A percentile compares a stretch with the other conserved stretches of the same genome.
These are phyloP conservation scores for Austroboletus novae-zelandiae DNA, from an alignment of 1,284 basidiomycete genomes.

Conservation along the genomic window DNA sequence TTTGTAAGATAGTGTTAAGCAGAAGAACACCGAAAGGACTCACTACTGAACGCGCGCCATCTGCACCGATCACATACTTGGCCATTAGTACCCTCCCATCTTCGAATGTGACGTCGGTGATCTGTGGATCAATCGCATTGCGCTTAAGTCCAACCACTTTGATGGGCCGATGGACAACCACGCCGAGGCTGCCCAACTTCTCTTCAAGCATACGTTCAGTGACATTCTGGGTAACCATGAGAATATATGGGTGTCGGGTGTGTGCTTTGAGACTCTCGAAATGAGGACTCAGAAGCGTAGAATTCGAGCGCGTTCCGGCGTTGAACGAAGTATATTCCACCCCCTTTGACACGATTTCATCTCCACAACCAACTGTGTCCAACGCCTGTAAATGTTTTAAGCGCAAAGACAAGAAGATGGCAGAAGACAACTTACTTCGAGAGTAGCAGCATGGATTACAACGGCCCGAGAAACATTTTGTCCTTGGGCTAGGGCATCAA, in stretches of 20 bases:
- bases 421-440: slow-evolving; percentile 31
- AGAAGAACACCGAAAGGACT: slow-evolving; percentile 15
- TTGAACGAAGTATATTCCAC: slow-evolving; percentile 28
- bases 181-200: slow-evolving; percentile 31
- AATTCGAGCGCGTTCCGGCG: slow-evolving; percentile 32
- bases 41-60: slow-evolving; percentile 54
- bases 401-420: too few species aligned
- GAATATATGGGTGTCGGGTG: slow-evolving; percentile 45
- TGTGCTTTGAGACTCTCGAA: slow-evolving; percentile 35
- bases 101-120: slow-evolving; percentile 48
- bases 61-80: slow-evolving; percentile 53
- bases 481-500: slow-evolving; percentile 38
- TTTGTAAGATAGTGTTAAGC: slow-evolving; percentile 17
- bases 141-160: slow-evolving; percentile 31
- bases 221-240: slow-evolving; percentile 46
- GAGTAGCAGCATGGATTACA: slow-evolving; percentile 44
- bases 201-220: slow-evolving; percentile 45
- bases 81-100: slow-evolving; percentile 45
- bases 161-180: slow-evolving; percentile 23
- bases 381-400: slow-evolving; percentile 36
- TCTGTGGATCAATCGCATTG: slow-evolving; percentile 16
- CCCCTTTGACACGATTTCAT: slow-evolving; percentile 41
- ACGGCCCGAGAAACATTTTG: slow-evolving; percentile 41
- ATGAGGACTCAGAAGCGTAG: slow-evolving; percentile 30
- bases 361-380: slow-evolving; percentile 44